Conservation (phyloP, 2,329 filamentous ascomycete species). For the Fusarium sp. region DNA sequence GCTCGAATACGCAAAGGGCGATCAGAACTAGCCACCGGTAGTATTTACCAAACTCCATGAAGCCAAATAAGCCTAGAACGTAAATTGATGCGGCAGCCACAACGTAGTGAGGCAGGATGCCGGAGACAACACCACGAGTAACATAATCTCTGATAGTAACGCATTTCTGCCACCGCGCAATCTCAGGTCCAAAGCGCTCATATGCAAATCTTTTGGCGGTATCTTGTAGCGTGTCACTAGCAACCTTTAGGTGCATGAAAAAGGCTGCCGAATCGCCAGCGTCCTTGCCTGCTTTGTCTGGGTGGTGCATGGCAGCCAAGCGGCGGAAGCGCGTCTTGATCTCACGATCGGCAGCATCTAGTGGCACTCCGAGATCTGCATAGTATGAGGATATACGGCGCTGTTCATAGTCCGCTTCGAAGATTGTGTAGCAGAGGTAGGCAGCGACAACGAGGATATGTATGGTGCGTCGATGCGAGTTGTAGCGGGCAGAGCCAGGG, state of each 20-base stretch:
- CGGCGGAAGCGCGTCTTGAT: constrained; percentile 87
- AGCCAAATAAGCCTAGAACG: constrained; percentile 69
- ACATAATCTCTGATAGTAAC: constrained; percentile 77
- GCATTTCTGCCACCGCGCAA: constrained; percentile 71
- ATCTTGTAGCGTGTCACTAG: constrained; percentile 82
- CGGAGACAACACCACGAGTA: constrained; percentile 66
- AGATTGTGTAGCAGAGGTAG: constrained; percentile 92
- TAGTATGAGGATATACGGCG: constrained; percentile 80
- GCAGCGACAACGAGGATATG: constrained; percentile 81
- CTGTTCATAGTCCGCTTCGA: constrained; percentile 87
- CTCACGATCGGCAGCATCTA: constrained; percentile 73
- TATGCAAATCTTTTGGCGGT: constrained; percentile 84
- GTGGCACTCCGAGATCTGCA: constrained; percentile 74
- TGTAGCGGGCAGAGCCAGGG: constrained; percentile 72
- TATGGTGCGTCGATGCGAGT: constrained; percentile 80
- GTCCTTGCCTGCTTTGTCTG: constrained; percentile 74
- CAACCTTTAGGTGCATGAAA: constrained; percentile 85
- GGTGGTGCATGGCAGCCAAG: constrained; percentile 76
- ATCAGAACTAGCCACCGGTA: constrained; percentile 69
- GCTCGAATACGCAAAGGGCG: constrained; percentile 63
- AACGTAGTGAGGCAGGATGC: constrained; percentile 68
- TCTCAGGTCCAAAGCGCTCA: constrained; percentile 82
- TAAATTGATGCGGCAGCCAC: constrained; percentile 66
- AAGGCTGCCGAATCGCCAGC: constrained; percentile 49
- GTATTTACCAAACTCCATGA: constrained; percentile 72